Percentiles rank a stretch among this genome's conserved stretches.
Evolutionary conservation across 768 basidiomycete species (phyloP).

Genomic region (Termitomyces sp.): DNA sequence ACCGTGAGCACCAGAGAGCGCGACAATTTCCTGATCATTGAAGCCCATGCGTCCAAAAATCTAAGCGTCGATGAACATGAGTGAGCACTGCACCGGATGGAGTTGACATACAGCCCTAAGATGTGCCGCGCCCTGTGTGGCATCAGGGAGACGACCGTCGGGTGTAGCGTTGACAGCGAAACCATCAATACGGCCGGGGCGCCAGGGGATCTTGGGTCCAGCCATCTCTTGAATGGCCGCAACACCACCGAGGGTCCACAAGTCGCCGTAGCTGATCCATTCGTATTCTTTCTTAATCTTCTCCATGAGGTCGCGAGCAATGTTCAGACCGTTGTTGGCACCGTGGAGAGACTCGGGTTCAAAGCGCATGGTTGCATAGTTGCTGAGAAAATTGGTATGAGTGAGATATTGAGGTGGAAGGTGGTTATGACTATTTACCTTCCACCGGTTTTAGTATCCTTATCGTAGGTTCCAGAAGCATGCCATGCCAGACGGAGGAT

Average conservation of each 20-base stretch:
- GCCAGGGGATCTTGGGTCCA: slow-evolving; percentile 92
- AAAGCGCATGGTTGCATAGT: slow-evolving; percentile 99
- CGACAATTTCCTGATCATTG: slow-evolving; percentile 97
- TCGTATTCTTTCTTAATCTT: slow-evolving; percentile 82
- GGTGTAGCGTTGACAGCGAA: slow-evolving; percentile 70
- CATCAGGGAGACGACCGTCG: slow-evolving; percentile 90
- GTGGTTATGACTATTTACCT: slow-evolving; percentile 43
- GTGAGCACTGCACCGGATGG: not conserved
- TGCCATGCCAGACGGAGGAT: slow-evolving; percentile 93
- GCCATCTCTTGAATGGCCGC: slow-evolving; percentile 90
- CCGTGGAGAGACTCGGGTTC: slow-evolving; percentile 80
- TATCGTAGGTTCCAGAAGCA: slow-evolving; percentile 89
- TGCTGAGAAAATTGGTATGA: slow-evolving; percentile 41
- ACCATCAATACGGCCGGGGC: slow-evolving; percentile 90
- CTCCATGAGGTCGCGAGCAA: slow-evolving; percentile 83
- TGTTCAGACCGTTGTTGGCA: slow-evolving; percentile 78
- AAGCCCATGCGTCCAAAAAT: slow-evolving; percentile 96
- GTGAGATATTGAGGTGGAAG: not conserved
- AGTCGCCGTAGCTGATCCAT: slow-evolving; percentile 95
- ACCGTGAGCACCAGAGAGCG: slow-evolving; percentile 91
- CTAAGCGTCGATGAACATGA: slow-evolving; percentile 22
- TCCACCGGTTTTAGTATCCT: slow-evolving; percentile 70
- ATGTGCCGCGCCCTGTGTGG: slow-evolving; percentile 77
- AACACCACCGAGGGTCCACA: slow-evolving; percentile 96
- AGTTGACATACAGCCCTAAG: slow-evolving; percentile 59